These are phyloP conservation scores for Candida krabiensis DNA, from an alignment of 805 yeast species.

Conservation along the genomic window DNA sequence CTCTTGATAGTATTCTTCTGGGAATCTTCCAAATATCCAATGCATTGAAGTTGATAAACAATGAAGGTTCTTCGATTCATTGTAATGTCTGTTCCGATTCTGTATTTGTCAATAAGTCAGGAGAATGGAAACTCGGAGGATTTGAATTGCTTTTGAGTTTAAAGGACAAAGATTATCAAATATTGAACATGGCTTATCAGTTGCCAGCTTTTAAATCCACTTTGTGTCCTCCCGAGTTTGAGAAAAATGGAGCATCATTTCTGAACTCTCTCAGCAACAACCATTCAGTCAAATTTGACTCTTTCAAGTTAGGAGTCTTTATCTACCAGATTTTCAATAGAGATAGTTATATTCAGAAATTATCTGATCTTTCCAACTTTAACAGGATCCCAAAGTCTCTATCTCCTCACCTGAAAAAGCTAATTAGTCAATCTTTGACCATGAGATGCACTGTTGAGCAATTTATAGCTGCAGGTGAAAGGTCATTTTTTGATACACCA, in stretches of 20 bases:
- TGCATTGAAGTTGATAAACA: slow-evolving; percentile 58
- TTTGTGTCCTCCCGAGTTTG: slow-evolving; percentile 53
- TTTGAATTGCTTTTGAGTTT: slow-evolving; percentile 64
- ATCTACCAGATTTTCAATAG: slow-evolving; percentile 47
- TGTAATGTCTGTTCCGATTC: slow-evolving; percentile 60
- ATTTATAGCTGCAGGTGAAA: slow-evolving; percentile 33
- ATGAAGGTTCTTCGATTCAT: slow-evolving; percentile 58
- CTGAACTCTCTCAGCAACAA: slow-evolving; percentile 23
- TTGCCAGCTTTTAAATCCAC: slow-evolving; percentile 24
- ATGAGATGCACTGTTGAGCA: slow-evolving; percentile 38
- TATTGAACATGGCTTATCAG: slow-evolving; percentile 23
- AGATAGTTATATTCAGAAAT: slow-evolving; percentile 3
- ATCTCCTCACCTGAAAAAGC: slow-evolving; percentile 38
- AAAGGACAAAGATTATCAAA: slow-evolving; percentile 42
- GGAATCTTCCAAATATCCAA: slow-evolving; percentile 58
- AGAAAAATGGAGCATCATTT: slow-evolving; percentile 43
- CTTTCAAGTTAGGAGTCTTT: slow-evolving; percentile 62
- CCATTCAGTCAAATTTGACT: slow-evolving; percentile 52
- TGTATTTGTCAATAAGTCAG: slow-evolving; percentile 63
- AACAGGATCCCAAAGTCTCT: slow-evolving; percentile 38
- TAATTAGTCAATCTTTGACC: slow-evolving; percentile 39
- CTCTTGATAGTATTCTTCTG: slow-evolving; percentile 40
- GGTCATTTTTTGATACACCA: slow-evolving; percentile 40
- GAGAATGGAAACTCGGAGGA: slow-evolving; percentile 86
- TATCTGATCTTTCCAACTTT: slow-evolving; percentile 10